A percentile compares a stretch with the other conserved stretches of the same genome.
Conservation (phyloP, 1,139 yeast genomes). For the Saccharomyces hybrid region DNA sequence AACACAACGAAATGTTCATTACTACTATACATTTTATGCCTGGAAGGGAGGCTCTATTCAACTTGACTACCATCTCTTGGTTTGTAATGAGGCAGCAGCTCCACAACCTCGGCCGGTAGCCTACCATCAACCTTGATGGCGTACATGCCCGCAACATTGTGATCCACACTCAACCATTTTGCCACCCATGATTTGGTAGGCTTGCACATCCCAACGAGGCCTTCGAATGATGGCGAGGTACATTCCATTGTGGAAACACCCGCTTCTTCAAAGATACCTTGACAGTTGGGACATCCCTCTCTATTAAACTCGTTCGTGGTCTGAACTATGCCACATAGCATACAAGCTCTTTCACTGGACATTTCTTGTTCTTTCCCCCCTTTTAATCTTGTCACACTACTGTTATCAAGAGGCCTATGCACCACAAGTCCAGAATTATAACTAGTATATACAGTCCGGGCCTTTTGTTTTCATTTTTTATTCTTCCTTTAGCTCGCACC, state of each 20-base stretch:
- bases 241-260: constrained; percentile 86
- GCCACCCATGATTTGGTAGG: constrained; percentile 94
- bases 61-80: constrained; percentile 96
- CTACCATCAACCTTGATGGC: constrained; percentile 93
- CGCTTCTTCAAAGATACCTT: constrained; percentile 69
- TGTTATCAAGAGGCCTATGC: too few species aligned
- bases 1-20: neutral
- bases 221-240: constrained; percentile 95
- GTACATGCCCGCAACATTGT: constrained; percentile 82
- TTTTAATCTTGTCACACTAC: neutral
- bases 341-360: constrained; percentile 83
- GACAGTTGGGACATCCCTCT: constrained; percentile 97
- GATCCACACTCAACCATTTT: constrained; percentile 88
- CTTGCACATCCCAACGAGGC: constrained; percentile 84
- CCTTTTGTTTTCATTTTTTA: too few species aligned
- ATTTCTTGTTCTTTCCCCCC: constrained; percentile 4
- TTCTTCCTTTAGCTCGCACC: too few species aligned
- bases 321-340: constrained; percentile 92
- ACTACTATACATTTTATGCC: constrained; percentile 1
- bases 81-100: constrained; percentile 70
- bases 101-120: constrained; percentile 77
- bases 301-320: constrained; percentile 52
- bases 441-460: too few species aligned
- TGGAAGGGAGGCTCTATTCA: constrained; percentile 40
- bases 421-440: too few species aligned